A percentile compares a stretch with the other conserved stretches of the same genome.
These are phyloP conservation scores for Cladosporium oxysporum DNA, from an alignment of 2,329 filamentous ascomycete species.

Conservation along the genomic window DNA sequence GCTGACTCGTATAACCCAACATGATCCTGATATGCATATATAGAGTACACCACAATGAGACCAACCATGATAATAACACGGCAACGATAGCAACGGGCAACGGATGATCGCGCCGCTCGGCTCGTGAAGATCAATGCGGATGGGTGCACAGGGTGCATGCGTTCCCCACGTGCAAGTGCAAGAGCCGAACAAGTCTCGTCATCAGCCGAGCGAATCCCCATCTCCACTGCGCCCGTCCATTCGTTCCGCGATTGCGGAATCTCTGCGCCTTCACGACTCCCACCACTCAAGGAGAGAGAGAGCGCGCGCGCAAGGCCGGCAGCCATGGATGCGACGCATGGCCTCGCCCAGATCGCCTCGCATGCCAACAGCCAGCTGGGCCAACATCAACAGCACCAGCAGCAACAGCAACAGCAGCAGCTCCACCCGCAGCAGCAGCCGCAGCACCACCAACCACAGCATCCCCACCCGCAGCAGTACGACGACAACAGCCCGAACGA, in stretches of 20 bases:
- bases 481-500: constrained; percentile 16
- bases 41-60: neutral
- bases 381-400: constrained; percentile 4
- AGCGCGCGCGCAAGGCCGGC: neutral
- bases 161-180: neutral
- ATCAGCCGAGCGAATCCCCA: neutral
- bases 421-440: neutral
- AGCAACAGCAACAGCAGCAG: neutral
- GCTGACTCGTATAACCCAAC: neutral
- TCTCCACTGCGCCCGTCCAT: neutral
- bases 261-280: constrained; percentile 3
- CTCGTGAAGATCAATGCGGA: constrained; percentile 5
- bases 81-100: neutral
- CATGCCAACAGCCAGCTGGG: constrained; percentile 22
- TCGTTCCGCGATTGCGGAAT: constrained; percentile 10
- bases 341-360: constrained; percentile 23
- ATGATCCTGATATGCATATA: neutral
- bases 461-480: constrained; percentile 18
- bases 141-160: neutral
- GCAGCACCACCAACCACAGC: constrained; percentile 4
- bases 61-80: neutral
- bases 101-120: neutral
- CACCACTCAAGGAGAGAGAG: neutral
- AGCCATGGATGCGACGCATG: constrained; percentile 25
- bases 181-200: neutral